Conservation (phyloP, 495 filamentous ascomycete species). For the Aspergillus asperescens region DNA sequence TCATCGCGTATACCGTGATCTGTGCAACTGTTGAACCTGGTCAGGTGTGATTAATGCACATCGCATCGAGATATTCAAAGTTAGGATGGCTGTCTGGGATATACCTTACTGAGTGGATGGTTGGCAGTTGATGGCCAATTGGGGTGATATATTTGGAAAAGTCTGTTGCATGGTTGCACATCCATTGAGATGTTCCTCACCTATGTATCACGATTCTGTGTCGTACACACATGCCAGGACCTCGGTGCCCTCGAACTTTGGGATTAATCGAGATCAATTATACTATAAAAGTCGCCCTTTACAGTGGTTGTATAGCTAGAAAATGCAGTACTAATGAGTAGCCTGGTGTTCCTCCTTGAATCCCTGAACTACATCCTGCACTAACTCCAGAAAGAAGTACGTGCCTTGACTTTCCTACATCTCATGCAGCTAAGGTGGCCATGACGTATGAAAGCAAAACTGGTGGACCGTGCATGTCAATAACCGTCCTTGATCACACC, state of each 20-base stretch:
- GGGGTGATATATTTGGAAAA: background rate
- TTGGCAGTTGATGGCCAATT: background rate
- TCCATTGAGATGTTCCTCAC: no score
- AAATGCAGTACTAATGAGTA: background rate
- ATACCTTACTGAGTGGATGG: no score
- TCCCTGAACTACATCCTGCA: background rate
- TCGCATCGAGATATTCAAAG: background rate
- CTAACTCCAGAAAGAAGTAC: slow-evolving; percentile 4
- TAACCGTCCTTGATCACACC: slow-evolving; percentile 3
- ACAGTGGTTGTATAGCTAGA: no score
- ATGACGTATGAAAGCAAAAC: background rate
- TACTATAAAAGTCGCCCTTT: no score
- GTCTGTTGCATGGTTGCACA: no score
- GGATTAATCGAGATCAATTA: no score
- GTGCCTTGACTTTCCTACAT: background rate
- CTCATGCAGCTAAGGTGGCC: background rate
- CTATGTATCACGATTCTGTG: no score
- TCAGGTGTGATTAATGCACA: background rate
- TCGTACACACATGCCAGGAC: no score
- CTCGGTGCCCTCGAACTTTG: no score
- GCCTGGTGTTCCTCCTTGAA: no score
- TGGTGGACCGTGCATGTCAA: slow-evolving; percentile 3
- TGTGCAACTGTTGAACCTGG: background rate
- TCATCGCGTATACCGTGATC: background rate
- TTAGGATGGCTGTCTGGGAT: background rate